Percentiles rank a stretch among this genome's conserved stretches.
These are phyloP conservation scores for Davidsoniella neocaledoniae DNA, from an alignment of 2,329 filamentous ascomycete species.

Conservation along the genomic window DNA sequence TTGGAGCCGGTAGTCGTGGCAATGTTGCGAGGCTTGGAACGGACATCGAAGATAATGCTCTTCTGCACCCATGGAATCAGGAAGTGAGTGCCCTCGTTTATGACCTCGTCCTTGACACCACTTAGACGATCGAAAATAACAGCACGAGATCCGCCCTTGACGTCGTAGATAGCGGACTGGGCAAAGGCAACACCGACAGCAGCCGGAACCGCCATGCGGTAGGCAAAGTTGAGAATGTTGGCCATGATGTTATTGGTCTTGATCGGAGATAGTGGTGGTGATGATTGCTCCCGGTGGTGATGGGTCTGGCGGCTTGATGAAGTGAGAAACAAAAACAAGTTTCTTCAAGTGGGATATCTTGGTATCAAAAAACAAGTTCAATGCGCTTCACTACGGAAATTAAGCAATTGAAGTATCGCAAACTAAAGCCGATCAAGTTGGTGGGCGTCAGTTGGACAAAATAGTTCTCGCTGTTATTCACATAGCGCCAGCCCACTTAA, in stretches of 20 bases:
- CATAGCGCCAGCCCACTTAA: neutral
- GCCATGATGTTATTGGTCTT: conserved; percentile 11
- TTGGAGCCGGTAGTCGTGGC: conserved; percentile 95
- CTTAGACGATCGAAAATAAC: conserved; percentile 93
- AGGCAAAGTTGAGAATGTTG: conserved; percentile 37
- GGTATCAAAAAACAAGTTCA: no score
- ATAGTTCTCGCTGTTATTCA: neutral
- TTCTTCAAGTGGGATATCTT: neutral
- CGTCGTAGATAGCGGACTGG: conserved; percentile 84
- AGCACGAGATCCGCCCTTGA: conserved; percentile 82
- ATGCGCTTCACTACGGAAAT: no score
- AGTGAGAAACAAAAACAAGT: neutral
- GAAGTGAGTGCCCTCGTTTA: conserved; percentile 96
- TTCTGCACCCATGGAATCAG: conserved; percentile 89
- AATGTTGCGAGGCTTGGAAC: conserved; percentile 94
- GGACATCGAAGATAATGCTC: conserved; percentile 89
- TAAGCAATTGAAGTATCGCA: no score
- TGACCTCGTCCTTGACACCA: conserved; percentile 81
- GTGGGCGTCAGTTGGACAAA: neutral
- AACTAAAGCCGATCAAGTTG: no score
- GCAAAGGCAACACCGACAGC: conserved; percentile 50
- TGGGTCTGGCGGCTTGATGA: neutral
- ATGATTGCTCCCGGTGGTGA: neutral
- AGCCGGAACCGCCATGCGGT: conserved; percentile 55
- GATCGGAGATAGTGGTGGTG: neutral